A percentile compares a stretch with the other conserved stretches of the same genome.
Conservation (phyloP, 805 yeast species). For the Candida nemodendra region DNA sequence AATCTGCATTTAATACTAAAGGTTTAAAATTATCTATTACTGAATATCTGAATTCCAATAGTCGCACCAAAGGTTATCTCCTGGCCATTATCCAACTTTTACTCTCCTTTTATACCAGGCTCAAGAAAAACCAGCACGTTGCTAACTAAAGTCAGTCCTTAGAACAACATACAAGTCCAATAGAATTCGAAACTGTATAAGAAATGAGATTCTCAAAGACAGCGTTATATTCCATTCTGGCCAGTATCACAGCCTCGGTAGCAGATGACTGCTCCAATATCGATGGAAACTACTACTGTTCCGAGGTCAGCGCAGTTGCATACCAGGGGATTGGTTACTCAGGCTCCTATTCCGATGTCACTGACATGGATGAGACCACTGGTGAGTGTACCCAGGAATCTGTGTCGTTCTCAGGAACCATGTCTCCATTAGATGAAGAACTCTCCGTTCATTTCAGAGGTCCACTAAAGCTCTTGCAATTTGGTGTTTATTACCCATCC, state of each 20-base stretch:
- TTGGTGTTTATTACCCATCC: slow-evolving; percentile 84
- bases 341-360: slow-evolving; percentile 74
- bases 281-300: slow-evolving; percentile 84
- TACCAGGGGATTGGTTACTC: slow-evolving; percentile 75
- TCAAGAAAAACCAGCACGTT: neutral
- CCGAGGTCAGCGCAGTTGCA: slow-evolving; percentile 52
- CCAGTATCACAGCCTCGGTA: slow-evolving; percentile 21
- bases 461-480: slow-evolving; percentile 74
- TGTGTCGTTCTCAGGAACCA: slow-evolving; percentile 61
- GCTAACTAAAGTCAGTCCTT: too few species aligned
- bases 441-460: slow-evolving; percentile 89
- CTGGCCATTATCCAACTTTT: slow-evolving; percentile 9
- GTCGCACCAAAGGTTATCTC: neutral
- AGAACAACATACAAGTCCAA: too few species aligned
- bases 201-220: slow-evolving; percentile 24
- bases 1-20: too few species aligned
- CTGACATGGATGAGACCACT: slow-evolving; percentile 57
- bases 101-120: slow-evolving; percentile 9
- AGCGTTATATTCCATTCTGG: slow-evolving; percentile 20
- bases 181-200: too few species aligned
- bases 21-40: too few species aligned
- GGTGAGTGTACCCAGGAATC: slow-evolving; percentile 69
- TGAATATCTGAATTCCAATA: too few species aligned
- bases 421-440: slow-evolving; percentile 84
- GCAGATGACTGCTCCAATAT: slow-evolving; percentile 34